These are phyloP conservation scores for Ophiostoma fasciatum DNA, from an alignment of 2,329 filamentous ascomycete species.

Conservation along the genomic window DNA sequence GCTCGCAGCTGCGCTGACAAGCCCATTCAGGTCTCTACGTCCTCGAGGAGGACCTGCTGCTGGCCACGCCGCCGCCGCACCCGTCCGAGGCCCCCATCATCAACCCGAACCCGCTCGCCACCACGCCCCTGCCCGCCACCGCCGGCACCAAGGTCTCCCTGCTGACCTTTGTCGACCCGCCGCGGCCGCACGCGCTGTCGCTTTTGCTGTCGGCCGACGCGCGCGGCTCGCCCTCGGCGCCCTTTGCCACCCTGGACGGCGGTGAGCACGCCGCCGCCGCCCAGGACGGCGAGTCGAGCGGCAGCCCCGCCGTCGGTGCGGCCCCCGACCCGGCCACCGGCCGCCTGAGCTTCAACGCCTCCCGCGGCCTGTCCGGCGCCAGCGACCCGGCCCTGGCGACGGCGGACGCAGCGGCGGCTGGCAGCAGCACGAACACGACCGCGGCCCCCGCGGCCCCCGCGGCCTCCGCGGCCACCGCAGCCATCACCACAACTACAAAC, in stretches of 20 bases:
- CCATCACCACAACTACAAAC: no score
- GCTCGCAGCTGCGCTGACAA: background rate
- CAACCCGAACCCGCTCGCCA: slow-evolving; percentile 84
- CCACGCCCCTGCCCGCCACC: slow-evolving; percentile 68
- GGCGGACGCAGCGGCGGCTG: slow-evolving; percentile 40
- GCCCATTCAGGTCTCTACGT: slow-evolving; percentile 60
- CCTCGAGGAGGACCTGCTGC: slow-evolving; percentile 77
- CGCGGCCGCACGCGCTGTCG: slow-evolving; percentile 36
- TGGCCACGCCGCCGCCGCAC: slow-evolving; percentile 89
- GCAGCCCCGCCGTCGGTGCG: background rate
- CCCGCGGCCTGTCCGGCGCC: slow-evolving; percentile 7
- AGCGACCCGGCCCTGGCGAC: slow-evolving; percentile 26
- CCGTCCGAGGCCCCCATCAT: slow-evolving; percentile 78
- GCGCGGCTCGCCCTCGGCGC: slow-evolving; percentile 15
- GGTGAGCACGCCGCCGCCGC: no score
- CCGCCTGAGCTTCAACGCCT: slow-evolving; percentile 11
- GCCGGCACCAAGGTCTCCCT: slow-evolving; percentile 75
- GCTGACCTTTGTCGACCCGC: slow-evolving; percentile 51
- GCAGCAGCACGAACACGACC: slow-evolving; percentile 40
- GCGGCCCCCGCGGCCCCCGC: slow-evolving; percentile 19
- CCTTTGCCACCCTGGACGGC: slow-evolving; percentile 7
- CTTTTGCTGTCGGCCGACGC: slow-evolving; percentile 31
- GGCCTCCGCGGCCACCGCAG: slow-evolving; percentile 21
- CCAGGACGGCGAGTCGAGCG: slow-evolving; percentile 9
- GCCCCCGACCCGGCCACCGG: slow-evolving; percentile 7